Conservation (phyloP, 495 filamentous ascomycete genomes). For the Penicillium arizonense region DNA sequence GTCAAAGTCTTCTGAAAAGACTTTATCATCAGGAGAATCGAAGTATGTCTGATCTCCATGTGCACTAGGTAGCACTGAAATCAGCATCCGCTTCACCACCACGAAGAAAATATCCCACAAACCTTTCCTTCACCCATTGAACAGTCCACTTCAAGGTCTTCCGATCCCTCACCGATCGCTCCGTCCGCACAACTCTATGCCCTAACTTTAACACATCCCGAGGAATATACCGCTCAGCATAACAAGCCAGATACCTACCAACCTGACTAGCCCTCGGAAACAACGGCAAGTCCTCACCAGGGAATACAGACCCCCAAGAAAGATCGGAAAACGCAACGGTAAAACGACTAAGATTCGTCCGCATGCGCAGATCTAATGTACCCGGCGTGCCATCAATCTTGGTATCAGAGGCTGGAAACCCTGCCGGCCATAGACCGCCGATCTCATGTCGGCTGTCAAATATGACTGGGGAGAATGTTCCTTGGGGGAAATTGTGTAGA, state of each 20-base stretch:
- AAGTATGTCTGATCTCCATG: background rate
- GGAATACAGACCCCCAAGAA: constrained; percentile 56
- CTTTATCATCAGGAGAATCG: background rate
- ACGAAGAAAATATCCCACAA: background rate
- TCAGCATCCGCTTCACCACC: background rate
- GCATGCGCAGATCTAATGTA: constrained; percentile 63
- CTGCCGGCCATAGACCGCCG: constrained; percentile 69
- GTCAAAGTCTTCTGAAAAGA: constrained; percentile 56
- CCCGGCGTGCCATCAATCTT: constrained; percentile 32
- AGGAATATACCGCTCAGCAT: constrained; percentile 57
- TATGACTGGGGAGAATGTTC: constrained; percentile 63
- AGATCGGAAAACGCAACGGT: constrained; percentile 79
- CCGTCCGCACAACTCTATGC: constrained; percentile 49
- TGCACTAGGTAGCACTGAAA: constrained; percentile 6
- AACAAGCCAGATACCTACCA: constrained; percentile 68
- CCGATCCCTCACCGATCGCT: constrained; percentile 24
- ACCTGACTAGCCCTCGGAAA: constrained; percentile 76
- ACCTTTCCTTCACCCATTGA: constrained; percentile 36
- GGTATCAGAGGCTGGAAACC: constrained; percentile 33
- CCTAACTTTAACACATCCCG: constrained; percentile 48
- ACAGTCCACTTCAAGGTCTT: constrained; percentile 53
- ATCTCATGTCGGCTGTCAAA: constrained; percentile 65
- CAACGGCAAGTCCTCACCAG: constrained; percentile 43
- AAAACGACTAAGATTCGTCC: constrained; percentile 75
- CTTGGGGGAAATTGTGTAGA: constrained; percentile 54